Evolutionary conservation across 2,329 filamentous ascomycete species (phyloP), one percentile per base, ranked within the genome.

Genomic region (Hymenoscyphus occultus): DNA sequence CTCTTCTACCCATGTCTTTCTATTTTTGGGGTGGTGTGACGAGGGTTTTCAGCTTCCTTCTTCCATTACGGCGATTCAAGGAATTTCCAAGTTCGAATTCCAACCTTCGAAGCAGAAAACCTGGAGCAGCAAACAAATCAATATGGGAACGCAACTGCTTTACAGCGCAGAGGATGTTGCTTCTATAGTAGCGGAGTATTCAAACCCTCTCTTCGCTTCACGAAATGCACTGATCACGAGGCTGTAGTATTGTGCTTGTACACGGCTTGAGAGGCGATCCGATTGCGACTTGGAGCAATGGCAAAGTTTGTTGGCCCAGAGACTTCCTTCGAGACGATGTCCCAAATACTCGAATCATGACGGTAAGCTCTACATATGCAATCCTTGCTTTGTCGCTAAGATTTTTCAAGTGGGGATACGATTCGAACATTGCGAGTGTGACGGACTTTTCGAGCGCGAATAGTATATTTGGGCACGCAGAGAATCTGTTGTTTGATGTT

Each of bases 271-370:
- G 51, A 16, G 63, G 63, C 13, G 14, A 64, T 39, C 32, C 58
- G 10, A 31, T 61, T 10, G 22, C 32, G n/a, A 64, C 63, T 5
- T 64, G 59, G 63, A 57, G 40, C 9, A 22, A 57, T 3, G 58
- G 22, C 7, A 32, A 39, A 12, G 51, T 62, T n/a, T 64, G 63
- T 13, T 61, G 63, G 59, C 58, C 63, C 10, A 32, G 62, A 42
- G 62, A 64, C 35, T 32, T 64, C 16, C 57, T 64, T 5, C 31
- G 48, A 28, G 45, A 61, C 5, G 62, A 64, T 60, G 19, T 61
- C 1, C 40, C 57, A 22, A 60, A 64, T 32, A 48, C 45, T 16
- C 39, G 62, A 56, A 64, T 64, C n/a, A 61, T 61, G 45, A 51
- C 57, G 14, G 59, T 54, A 61, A 28, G 59, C 39, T 54, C 19